A percentile compares a stretch with the other conserved stretches of the same genome.
Conservation (phyloP, 2,329 filamentous ascomycete species). For the Aschersonia sp. region DNA sequence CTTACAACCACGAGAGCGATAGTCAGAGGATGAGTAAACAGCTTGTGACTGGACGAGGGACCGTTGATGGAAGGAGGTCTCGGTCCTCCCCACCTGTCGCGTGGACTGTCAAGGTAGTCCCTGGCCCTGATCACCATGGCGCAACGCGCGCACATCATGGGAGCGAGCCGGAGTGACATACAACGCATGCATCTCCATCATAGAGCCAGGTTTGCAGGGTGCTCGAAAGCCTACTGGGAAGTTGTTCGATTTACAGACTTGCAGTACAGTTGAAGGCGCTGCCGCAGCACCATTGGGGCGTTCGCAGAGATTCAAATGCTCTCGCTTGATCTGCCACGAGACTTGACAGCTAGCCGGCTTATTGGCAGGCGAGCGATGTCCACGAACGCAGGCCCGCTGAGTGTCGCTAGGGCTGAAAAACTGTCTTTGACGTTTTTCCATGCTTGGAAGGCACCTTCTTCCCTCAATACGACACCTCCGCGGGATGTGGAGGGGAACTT, state of each 20-base stretch:
- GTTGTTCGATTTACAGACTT: too few relatives aligned
- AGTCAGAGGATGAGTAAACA: too few relatives aligned
- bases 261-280: too few relatives aligned
- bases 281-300: too few relatives aligned
- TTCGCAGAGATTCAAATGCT: too few relatives aligned
- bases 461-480: background rate
- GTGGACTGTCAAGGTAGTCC: conserved; percentile 1
- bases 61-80: background rate
- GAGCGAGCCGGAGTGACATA: background rate
- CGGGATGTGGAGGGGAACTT: background rate
- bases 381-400: background rate
- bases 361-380: too few relatives aligned
- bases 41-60: too few relatives aligned
- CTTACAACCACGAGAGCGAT: too few relatives aligned
- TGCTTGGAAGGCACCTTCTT: background rate
- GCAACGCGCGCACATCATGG: background rate
- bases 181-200: background rate
- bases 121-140: background rate
- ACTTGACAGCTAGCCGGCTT: too few relatives aligned
- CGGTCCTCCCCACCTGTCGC: conserved; percentile 2
- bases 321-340: too few relatives aligned
- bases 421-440: background rate
- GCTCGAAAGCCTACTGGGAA: too few relatives aligned
- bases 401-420: background rate
- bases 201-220: too few relatives aligned